A percentile compares a stretch with the other conserved stretches of the same genome.
Evolutionary conservation across 176 grass and related monocot genomes (phyloP).

Genomic region (Cocos nucifera): DNA sequence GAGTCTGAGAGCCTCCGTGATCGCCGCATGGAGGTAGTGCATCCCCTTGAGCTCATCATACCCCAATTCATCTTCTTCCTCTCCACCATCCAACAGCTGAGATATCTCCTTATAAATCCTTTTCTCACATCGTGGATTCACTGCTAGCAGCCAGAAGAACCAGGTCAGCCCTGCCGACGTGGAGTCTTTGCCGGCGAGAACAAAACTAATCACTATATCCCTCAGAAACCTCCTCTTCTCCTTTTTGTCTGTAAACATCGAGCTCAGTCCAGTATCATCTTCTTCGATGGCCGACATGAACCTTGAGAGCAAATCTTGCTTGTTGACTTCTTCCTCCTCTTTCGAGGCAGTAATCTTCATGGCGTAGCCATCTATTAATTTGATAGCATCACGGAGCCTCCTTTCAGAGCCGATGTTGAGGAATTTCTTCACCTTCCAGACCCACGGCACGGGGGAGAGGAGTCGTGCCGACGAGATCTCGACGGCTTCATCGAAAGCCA

Average conservation of each 20-base stretch:
- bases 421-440: constrained; percentile 38
- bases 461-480: constrained; percentile 49
- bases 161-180: constrained; percentile 47
- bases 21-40: constrained; percentile 53
- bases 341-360: constrained; percentile 30
- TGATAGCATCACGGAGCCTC: constrained; percentile 26
- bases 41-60: constrained; percentile 31
- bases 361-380: constrained; percentile 18
- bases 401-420: constrained; percentile 42
- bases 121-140: constrained; percentile 31
- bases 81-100: constrained; percentile 1
- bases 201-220: constrained; percentile 57
- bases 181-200: constrained; percentile 57
- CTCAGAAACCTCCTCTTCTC: constrained; percentile 48
- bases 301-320: constrained; percentile 51
- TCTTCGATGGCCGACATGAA: constrained; percentile 42
- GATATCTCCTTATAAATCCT: constrained; percentile 33
- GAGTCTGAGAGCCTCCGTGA: constrained; percentile 62
- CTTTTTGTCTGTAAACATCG: constrained; percentile 22
- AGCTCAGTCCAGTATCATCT: constrained; percentile 24
- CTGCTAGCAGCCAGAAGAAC: constrained; percentile 69
- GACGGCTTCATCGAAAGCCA: constrained; percentile 45
- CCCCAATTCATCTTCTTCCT: background rate
- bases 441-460: constrained; percentile 32
- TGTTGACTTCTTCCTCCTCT: background rate